Conservation (phyloP, 192 early-diverging fungal species). For the Physocladia obscura region DNA sequence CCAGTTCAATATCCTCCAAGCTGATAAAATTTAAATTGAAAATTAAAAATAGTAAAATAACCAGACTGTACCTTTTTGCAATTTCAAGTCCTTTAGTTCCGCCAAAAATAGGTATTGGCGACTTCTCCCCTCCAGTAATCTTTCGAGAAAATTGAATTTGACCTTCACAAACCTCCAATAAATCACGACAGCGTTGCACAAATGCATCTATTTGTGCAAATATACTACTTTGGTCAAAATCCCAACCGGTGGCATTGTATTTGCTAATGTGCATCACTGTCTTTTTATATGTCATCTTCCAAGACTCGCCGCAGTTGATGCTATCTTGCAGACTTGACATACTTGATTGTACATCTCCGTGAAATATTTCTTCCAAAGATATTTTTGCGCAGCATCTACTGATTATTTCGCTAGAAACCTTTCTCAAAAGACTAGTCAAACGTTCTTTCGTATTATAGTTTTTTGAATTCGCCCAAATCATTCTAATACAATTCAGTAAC, state of each 20-base stretch:
- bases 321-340: slow-evolving; percentile 58
- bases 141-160: slow-evolving; percentile 69
- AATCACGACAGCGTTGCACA: slow-evolving; percentile 61
- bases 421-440: slow-evolving; percentile 56
- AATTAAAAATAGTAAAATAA: too few species aligned
- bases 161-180: slow-evolving; percentile 64
- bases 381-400: slow-evolving; percentile 61
- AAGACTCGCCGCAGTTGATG: slow-evolving; percentile 62
- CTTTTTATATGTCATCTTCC: slow-evolving; percentile 60
- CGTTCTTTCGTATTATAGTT: slow-evolving; percentile 66
- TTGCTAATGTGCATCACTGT: slow-evolving; percentile 51
- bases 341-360: slow-evolving; percentile 58
- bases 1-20: slow-evolving; percentile 61
- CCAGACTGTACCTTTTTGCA: slow-evolving; percentile 55
- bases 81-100: slow-evolving; percentile 62
- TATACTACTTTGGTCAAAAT: slow-evolving; percentile 66
- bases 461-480: slow-evolving; percentile 65
- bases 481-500: slow-evolving; percentile 54
- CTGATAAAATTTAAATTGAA: slow-evolving; percentile 23
- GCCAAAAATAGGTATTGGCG: slow-evolving; percentile 61
- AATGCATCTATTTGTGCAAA: slow-evolving; percentile 72
- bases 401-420: slow-evolving; percentile 68
- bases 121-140: slow-evolving; percentile 54
- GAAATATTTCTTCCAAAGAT: slow-evolving; percentile 64
- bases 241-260: slow-evolving; percentile 48